A percentile compares a stretch with the other conserved stretches of the same genome.
These are phyloP conservation scores for Cyberlindnera euphorbiiphila DNA, from an alignment of 805 yeast species.

Conservation along the genomic window DNA sequence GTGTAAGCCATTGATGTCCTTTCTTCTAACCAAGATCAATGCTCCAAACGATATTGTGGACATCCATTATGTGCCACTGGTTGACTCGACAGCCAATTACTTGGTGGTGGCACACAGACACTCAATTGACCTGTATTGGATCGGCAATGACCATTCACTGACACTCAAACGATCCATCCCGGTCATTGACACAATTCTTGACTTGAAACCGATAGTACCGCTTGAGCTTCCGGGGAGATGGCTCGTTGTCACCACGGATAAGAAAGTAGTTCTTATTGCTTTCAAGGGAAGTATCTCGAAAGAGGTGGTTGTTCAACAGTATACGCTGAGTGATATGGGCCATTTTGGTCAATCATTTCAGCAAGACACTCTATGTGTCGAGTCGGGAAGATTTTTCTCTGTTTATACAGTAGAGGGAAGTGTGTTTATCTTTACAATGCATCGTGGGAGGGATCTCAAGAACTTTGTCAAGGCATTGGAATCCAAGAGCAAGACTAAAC, in stretches of 20 bases:
- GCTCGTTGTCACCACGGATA: slow-evolving; percentile 17
- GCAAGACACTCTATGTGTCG: slow-evolving; percentile 16
- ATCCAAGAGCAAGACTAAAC: slow-evolving; percentile 2
- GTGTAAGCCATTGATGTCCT: no score
- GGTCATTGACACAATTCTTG: slow-evolving; percentile 18
- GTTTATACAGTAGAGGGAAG: slow-evolving; percentile 21
- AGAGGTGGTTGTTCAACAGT: slow-evolving; percentile 15
- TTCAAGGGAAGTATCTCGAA: slow-evolving; percentile 10
- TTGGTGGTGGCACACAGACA: slow-evolving; percentile 18
- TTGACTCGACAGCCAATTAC: slow-evolving; percentile 4
- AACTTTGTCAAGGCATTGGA: slow-evolving; percentile 17
- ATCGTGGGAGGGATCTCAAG: slow-evolving; percentile 12
- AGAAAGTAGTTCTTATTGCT: slow-evolving; percentile 16
- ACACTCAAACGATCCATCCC: slow-evolving; percentile 12
- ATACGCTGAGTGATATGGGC: slow-evolving; percentile 10
- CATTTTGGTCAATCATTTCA: slow-evolving; percentile 10
- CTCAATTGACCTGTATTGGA: slow-evolving; percentile 14
- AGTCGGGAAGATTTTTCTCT: slow-evolving; percentile 12
- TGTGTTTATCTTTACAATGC: slow-evolving; percentile 11
- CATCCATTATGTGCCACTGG: slow-evolving; percentile 4
- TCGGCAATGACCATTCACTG: not conserved
- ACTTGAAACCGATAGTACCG: slow-evolving; percentile 12
- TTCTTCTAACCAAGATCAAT: slow-evolving; percentile 14
- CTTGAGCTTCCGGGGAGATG: slow-evolving; percentile 11
- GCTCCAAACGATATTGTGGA: slow-evolving; percentile 12